phyloP scores from a whole-genome alignment of 148 eudicot species.

The Polygonum maritimum region DNA sequence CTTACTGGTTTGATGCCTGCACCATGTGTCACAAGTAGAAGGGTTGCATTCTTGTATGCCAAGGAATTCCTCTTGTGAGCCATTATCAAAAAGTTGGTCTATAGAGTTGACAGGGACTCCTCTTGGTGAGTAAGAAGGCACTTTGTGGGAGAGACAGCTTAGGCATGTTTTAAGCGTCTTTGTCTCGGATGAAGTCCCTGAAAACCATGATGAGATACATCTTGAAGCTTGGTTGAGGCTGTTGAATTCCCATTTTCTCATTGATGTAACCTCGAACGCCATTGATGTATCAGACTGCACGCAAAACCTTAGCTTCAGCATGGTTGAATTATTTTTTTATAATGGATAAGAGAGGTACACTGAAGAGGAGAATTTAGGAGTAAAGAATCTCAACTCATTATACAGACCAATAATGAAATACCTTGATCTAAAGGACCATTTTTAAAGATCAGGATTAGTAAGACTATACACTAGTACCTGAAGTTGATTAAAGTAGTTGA shows the following conservation, averaged over 20 bases:
- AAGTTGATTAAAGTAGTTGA: constrained; percentile 87
- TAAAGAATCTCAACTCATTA: background rate
- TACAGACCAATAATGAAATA: background rate
- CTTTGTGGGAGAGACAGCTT: background rate
- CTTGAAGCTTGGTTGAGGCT: constrained; percentile 67
- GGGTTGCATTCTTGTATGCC: background rate
- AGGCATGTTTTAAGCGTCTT: constrained; percentile 32
- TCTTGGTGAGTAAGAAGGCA: constrained; percentile 1
- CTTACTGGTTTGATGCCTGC: background rate
- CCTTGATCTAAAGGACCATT: no score
- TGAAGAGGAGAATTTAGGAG: no score
- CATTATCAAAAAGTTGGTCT: background rate
- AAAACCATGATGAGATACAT: constrained; percentile 65
- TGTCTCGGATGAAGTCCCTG: constrained; percentile 49
- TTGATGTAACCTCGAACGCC: constrained; percentile 71
- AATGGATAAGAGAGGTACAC: background rate
- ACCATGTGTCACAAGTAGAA: background rate
- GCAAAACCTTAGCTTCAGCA: background rate
- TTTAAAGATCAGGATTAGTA: background rate
- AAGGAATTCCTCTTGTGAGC: background rate
- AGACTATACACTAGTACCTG: constrained; percentile 40
- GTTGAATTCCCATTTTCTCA: constrained; percentile 96
- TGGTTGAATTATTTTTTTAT: no score
- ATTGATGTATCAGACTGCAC: constrained; percentile 79
- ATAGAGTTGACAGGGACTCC: background rate